Evolutionary conservation across 768 basidiomycete species (phyloP).

Genomic region (Cystobasidium tubakii): DNA sequence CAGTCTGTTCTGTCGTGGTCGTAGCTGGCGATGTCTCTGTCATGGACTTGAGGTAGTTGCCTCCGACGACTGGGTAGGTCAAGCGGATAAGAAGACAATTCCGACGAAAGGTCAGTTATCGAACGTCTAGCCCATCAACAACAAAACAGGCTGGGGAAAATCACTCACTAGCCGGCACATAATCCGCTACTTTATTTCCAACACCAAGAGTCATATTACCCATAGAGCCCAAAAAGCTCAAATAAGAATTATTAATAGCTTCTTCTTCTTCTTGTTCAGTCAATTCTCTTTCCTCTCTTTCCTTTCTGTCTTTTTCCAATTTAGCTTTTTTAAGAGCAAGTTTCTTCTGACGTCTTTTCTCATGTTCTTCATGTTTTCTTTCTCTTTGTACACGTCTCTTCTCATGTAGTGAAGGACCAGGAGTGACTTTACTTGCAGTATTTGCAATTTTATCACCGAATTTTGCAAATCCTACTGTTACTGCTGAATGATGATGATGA

Average conservation of each 20-base stretch:
- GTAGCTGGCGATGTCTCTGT: background rate
- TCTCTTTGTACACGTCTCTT: background rate
- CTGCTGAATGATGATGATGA: conserved; percentile 33
- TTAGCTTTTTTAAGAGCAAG: background rate
- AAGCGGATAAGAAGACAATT: background rate
- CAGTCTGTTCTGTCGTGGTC: background rate
- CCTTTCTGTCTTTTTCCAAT: conserved; percentile 6
- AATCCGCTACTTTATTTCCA: conserved; percentile 26
- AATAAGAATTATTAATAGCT: conserved; percentile 10
- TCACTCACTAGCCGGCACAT: conserved; percentile 27
- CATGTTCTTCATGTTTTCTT: conserved; percentile 18
- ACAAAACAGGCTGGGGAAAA: background rate
- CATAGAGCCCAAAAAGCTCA: background rate
- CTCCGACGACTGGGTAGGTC: conserved; percentile 19
- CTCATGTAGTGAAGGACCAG: conserved; percentile 10
- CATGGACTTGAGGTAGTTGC: background rate
- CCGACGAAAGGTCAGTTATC: too few species aligned
- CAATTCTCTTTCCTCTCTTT: conserved; percentile 6
- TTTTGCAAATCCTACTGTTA: conserved; percentile 32
- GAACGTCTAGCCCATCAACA: too few species aligned
- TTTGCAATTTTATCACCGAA: conserved; percentile 32
- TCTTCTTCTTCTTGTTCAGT: conserved; percentile 27
- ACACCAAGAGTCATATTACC: conserved; percentile 6
- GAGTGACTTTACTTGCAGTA: conserved; percentile 13
- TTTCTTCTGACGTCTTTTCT: conserved; percentile 20